phyloP scores from a whole-genome alignment of 164 flowering plant genomes.

The Dillenia suffruticosa region DNA sequence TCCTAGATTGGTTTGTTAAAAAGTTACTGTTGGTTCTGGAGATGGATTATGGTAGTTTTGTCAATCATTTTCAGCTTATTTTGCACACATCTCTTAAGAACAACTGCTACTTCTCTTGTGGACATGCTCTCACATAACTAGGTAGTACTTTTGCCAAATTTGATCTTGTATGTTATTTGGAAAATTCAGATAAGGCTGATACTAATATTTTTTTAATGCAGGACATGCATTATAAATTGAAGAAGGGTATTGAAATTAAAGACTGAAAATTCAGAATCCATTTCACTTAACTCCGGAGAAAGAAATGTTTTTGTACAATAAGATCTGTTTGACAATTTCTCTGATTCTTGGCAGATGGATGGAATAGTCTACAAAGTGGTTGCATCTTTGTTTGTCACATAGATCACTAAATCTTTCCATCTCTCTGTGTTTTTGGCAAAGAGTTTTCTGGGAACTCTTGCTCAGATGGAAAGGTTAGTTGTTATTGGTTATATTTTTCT shows the following conservation, averaged over 20 bases:
- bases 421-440: conserved; percentile 46
- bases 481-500: background rate
- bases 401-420: too few species aligned
- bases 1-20: conserved; percentile 2
- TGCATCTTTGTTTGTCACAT: too few species aligned
- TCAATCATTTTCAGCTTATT: conserved; percentile 45
- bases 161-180: too few species aligned
- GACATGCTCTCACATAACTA: conserved; percentile 60
- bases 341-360: background rate
- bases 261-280: conserved; percentile 48
- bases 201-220: conserved; percentile 19
- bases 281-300: conserved; percentile 54
- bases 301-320: conserved; percentile 63
- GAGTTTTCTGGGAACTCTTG: conserved; percentile 62
- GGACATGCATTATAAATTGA: conserved; percentile 77
- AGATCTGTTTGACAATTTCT: conserved; percentile 8
- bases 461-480: conserved; percentile 90
- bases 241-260: conserved; percentile 74
- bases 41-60: conserved; percentile 6
- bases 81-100: conserved; percentile 85
- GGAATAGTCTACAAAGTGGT: background rate
- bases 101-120: conserved; percentile 60
- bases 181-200: too few species aligned
- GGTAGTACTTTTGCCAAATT: conserved; percentile 28
- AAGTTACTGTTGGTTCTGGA: conserved; percentile 1